phyloP scores from a whole-genome alignment of 805 yeast genomes.

The Blastobotrys parvus region DNA sequence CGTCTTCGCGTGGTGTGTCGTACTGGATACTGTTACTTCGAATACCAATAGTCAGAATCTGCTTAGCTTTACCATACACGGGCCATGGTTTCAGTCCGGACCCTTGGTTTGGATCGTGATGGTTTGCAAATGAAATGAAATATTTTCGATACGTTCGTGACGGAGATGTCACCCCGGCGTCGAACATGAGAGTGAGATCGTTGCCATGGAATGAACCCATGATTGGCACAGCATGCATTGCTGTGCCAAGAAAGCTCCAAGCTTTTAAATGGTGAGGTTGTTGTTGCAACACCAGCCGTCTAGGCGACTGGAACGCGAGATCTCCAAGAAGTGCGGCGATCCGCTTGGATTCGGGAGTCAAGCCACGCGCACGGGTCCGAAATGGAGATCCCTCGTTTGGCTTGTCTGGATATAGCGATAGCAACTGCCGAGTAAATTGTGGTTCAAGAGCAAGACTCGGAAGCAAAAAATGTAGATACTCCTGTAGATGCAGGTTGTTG shows the following conservation, averaged over 20 bases:
- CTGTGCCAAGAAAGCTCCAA: slow-evolving; percentile 6
- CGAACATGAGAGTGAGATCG: slow-evolving; percentile 5
- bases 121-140: slow-evolving; percentile 12
- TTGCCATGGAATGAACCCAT: slow-evolving; percentile 12
- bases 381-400: slow-evolving; percentile 14
- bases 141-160: slow-evolving; percentile 8
- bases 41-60: background rate
- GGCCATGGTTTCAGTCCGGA: background rate
- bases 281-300: slow-evolving; percentile 8
- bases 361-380: slow-evolving; percentile 5
- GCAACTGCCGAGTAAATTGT: background rate
- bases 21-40: background rate
- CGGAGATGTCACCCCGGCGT: background rate
- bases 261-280: slow-evolving; percentile 2
- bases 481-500: slow-evolving; percentile 1
- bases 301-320: slow-evolving; percentile 12
- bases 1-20: background rate
- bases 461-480: background rate
- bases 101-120: slow-evolving; percentile 10
- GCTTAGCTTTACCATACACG: background rate
- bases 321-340: slow-evolving; percentile 12
- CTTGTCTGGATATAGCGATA: slow-evolving; percentile 10
- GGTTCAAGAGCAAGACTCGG: no score
- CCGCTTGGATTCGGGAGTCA: slow-evolving; percentile 10
- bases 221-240: slow-evolving; percentile 5